Evolutionary conservation across 257 asterid genomes (phyloP), one percentile per base, ranked within the genome.

Genomic region (Hygrophila difformis): DNA sequence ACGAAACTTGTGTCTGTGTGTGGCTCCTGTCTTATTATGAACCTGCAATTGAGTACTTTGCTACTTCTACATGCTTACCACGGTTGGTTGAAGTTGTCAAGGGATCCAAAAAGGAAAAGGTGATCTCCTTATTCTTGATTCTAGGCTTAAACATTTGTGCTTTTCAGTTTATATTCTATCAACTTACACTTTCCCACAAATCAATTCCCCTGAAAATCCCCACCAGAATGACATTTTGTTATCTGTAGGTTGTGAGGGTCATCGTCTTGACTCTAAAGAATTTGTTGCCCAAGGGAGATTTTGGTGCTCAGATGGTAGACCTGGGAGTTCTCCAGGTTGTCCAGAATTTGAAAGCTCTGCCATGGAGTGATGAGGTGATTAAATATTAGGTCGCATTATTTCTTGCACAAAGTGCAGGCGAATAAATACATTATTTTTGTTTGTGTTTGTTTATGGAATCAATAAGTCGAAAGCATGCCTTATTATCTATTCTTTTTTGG

Each of bases 321-420:
- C 70, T 72, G 40, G 94, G 81, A 36, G 62, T 86, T 47, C 88
- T 74, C 40, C 93, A 75, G 72, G 62, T 77, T 54, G 86, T 86
- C 63, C 94, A 73, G 73, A 86, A 58, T 44, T 61, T 82, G 69
- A 86, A 77, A 71, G 88, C 81, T 12, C 94, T 77, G 59, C 93
- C 96, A 37, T 86, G 96, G 94, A 82, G 89, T 47, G 93, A 86
- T 49, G 94, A 82, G 96, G 88, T 84, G 57, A 62, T 71, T 6
- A 61, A 37, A 9, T 49, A 28, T 39, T 15, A 6, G n/a, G 12
- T 2, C 13, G 10, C 5, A 36, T 16, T 3, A 4, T 16, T 39
- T 18, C 10, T 26, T 53, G 22, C 59, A 40, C 6, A 39, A 18
- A 38, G 17, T 8, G 15, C 17, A 12, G 5, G 23, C 20, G 28